Evolutionary conservation across 441 rosid species (phyloP).

Genomic region (Erysimum pusillum): DNA sequence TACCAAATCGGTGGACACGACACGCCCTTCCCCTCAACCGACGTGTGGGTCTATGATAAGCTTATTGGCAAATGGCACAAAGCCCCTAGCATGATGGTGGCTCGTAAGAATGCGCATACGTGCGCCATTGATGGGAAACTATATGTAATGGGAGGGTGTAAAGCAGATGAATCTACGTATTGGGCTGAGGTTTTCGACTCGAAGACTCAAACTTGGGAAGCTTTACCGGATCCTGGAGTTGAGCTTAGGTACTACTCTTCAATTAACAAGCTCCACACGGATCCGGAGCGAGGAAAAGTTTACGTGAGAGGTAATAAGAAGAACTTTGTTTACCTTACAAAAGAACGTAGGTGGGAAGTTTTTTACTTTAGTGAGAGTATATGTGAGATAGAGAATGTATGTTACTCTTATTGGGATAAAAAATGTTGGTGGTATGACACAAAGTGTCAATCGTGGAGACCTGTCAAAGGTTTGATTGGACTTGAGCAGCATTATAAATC

Average conservation of each 20-base stretch:
- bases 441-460: conserved; percentile 55
- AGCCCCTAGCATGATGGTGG: conserved; percentile 58
- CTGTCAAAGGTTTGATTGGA: conserved; percentile 53
- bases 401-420: conserved; percentile 69
- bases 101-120: conserved; percentile 69
- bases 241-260: conserved; percentile 64
- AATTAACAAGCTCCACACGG: conserved; percentile 74
- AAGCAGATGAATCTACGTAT: conserved; percentile 59
- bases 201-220: conserved; percentile 53
- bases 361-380: conserved; percentile 70
- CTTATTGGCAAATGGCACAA: conserved; percentile 55
- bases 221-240: conserved; percentile 52
- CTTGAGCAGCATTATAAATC: conserved; percentile 59
- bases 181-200: conserved; percentile 81
- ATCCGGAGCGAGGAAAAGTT: conserved; percentile 52
- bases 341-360: conserved; percentile 59
- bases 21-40: conserved; percentile 54
- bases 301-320: conserved; percentile 66
- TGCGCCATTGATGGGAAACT: conserved; percentile 57
- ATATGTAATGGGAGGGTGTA: conserved; percentile 76
- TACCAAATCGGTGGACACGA: conserved; percentile 67
- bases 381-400: conserved; percentile 63
- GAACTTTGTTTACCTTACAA: conserved; percentile 54
- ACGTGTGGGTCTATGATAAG: conserved; percentile 67
- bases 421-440: conserved; percentile 63